Evolutionary conservation across 371 early-diverging fungal genomes (phyloP), one percentile per base, ranked within the genome.

Genomic region (Apophysomyces variabilis): DNA sequence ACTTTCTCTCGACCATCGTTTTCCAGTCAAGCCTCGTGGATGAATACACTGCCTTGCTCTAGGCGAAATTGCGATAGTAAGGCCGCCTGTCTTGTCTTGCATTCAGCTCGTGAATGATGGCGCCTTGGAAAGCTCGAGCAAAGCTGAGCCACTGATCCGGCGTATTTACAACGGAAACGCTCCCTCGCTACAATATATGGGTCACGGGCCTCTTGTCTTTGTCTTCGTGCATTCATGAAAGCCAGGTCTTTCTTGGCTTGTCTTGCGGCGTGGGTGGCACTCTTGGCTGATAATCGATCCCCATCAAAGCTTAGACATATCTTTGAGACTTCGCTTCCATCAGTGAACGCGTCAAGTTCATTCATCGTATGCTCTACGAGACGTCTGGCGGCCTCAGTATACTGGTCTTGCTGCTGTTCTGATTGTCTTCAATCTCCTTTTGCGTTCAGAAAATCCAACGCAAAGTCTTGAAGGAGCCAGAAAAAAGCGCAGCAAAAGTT

Each of bases 111-210:
- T 47, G 47, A 18, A 47, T 47, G 18, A 47, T 47, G 5, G 11
- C 47, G 18, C 18, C n/a, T 47, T 47, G 21, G 18, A 47, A 3
- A 47, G 47, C 47, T n/a, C n/a, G 13, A 1, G 47, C 18, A 47
- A 47, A n/a, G 18, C 21, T 47, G 13, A 47, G 7, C 21, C 47
- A 47, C 4, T 47, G 54, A 18, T 38, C 39, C 38, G 1, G 62
- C 50, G 14, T 56, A 12, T 62, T 62, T 62, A 38, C 39, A 14
- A 32, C 38, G 41, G 45, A 46, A 16, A 47, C 47, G n/a, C 13
- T n/a, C 1, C 18, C 18, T 47, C 18, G 16, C 47, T 9, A 47
- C 47, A 47, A n/a, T 18, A 4, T 47, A n/a, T 47, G 18, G 7
- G 7, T 4, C n/a, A n/a, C 47, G 3, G n/a, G 18, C 11, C 3